Conservation (phyloP, 257 asterid species). For the Mitragyna speciosa region DNA sequence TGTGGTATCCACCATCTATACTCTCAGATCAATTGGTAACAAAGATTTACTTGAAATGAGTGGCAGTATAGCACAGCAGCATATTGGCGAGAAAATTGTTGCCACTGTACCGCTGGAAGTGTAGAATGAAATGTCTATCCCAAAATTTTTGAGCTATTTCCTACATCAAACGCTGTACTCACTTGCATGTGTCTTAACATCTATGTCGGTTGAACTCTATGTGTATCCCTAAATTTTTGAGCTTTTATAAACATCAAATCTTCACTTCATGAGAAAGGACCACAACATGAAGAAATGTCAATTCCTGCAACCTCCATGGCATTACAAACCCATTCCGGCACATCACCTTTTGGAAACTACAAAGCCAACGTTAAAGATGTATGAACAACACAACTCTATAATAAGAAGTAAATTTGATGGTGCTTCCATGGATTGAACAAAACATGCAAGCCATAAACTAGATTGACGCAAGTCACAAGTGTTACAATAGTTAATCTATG, state of each 20-base stretch:
- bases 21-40: not conserved
- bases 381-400: not conserved
- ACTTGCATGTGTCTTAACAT: conserved; percentile 1
- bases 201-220: not conserved
- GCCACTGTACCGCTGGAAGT: conserved; percentile 17
- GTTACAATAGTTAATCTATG: not conserved
- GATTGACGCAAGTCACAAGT: not conserved
- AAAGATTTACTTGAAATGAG: conserved; percentile 5
- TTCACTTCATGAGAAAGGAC: conserved; percentile 23
- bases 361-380: conserved; percentile 15
- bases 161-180: conserved; percentile 8
- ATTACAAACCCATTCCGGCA: conserved; percentile 94
- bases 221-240: not conserved
- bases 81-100: conserved; percentile 42
- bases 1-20: not conserved
- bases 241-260: not conserved
- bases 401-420: not conserved
- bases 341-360: conserved; percentile 85
- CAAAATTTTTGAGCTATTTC: not conserved
- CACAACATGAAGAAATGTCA: conserved; percentile 72
- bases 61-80: conserved; percentile 30
- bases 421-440: not conserved
- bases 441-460: not conserved
- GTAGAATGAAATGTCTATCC: not conserved
- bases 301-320: conserved; percentile 99